phyloP scores from a whole-genome alignment of 345 rosid species.

The Sonneratia caseolaris region DNA sequence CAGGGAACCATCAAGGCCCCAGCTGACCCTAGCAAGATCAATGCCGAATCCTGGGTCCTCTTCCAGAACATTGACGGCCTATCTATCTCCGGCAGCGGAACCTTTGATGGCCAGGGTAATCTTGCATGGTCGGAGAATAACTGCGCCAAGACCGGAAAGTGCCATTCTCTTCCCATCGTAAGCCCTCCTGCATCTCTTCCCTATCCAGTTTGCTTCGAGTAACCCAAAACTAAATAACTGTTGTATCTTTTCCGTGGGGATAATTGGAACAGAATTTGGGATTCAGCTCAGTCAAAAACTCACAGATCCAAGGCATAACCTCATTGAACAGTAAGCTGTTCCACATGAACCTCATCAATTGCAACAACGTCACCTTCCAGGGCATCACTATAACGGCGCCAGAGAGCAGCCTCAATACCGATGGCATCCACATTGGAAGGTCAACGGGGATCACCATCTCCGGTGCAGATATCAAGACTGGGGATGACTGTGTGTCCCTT shows the following conservation, averaged over 20 bases:
- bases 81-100: slow-evolving; percentile 6
- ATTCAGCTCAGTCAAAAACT: slow-evolving; percentile 12
- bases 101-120: slow-evolving; percentile 13
- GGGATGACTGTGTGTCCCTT: slow-evolving; percentile 22
- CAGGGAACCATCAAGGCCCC: slow-evolving; percentile 32
- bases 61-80: slow-evolving; percentile 18
- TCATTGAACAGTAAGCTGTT: slow-evolving; percentile 17
- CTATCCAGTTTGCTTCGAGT: background rate
- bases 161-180: slow-evolving; percentile 10
- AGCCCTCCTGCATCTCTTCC: background rate
- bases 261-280: slow-evolving; percentile 11
- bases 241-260: no score
- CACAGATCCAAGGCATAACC: slow-evolving; percentile 4
- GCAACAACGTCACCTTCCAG: slow-evolving; percentile 14
- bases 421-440: slow-evolving; percentile 19
- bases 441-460: slow-evolving; percentile 11
- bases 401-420: slow-evolving; percentile 15
- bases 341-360: slow-evolving; percentile 13
- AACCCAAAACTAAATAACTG: background rate
- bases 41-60: slow-evolving; percentile 21
- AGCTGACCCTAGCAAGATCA: background rate
- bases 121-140: slow-evolving; percentile 5
- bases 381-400: slow-evolving; percentile 10
- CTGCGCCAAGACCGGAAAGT: background rate
- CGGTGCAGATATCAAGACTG: slow-evolving; percentile 6